Base-by-base conservation (phyloP, 805 yeast species). In the Candida sonorensis region DNA sequence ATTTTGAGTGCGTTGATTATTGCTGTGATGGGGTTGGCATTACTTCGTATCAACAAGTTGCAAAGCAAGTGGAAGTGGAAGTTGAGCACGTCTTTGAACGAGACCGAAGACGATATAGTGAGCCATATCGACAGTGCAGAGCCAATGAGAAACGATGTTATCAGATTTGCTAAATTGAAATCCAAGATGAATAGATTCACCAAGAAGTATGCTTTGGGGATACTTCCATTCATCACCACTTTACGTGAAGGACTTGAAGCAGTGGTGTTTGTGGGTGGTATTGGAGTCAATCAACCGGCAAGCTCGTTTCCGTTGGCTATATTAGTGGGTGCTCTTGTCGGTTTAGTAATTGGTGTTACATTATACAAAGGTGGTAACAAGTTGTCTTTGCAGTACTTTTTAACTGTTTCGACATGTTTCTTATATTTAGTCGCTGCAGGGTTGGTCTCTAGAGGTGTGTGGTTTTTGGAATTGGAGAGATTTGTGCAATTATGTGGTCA, bases 231-330 rank as follows among this genome's bases (percentile, higher is more conserved):
- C 48, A 69, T 87, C 29, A 87, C 97, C 2, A 79, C 94, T 4
- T 61, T 87, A 30, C 72, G 96, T 51, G 96, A 87, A 57, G 95
- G 95, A 2, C 62, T 87, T 33, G 96, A 87, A 56, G 95, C 95
- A 0, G 87, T 87, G 23, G 92, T 87, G 3, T 87, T 87, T 47
- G 69, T 87, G 26, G 96, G 95, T 3, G 97, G 96, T 17, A 78
- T 87, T 26, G 86, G 86, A 15, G 75, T 83, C 37, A 73, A 77
- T 22, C 83, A 77, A 41, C 86, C 90, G 5, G 51, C 74, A 10
- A 51, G 74, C 0, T 72, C 86, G 0, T 68, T 82, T 37, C 78
- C 88, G 12, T 50, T 80, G 22, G 77, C 92, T 0, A 74, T 75
- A 29, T 18, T 77, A 0, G 39, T 65, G 0, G 95, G 87, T 0